Percentiles rank a stretch among this genome's conserved stretches.
These are phyloP conservation scores for Bruguiera parviflora DNA, from an alignment of 345 rosid species.

Conservation along the genomic window DNA sequence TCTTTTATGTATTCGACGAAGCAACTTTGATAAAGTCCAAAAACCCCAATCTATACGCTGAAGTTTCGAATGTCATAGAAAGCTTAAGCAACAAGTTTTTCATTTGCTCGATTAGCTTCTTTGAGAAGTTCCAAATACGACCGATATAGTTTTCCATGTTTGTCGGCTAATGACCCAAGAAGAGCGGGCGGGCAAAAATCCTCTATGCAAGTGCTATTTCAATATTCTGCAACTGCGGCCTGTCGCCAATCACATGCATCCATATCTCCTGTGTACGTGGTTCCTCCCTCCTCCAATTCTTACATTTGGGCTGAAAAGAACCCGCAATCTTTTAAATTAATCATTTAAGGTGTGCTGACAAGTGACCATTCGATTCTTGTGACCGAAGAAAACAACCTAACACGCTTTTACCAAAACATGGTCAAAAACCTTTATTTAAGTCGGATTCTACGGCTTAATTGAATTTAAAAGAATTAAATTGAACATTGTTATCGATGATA, in stretches of 20 bases:
- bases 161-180: conserved; percentile 1
- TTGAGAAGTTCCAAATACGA: conserved; percentile 6
- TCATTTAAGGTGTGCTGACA: background rate
- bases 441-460: background rate
- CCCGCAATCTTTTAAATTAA: no score
- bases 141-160: background rate
- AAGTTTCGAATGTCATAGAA: background rate
- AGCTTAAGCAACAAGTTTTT: conserved; percentile 12
- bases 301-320: no score
- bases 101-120: conserved; percentile 9
- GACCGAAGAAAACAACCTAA: background rate
- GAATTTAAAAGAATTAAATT: background rate
- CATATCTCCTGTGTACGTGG: no score
- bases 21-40: background rate
- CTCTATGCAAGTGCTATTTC: background rate
- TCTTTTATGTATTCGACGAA: background rate
- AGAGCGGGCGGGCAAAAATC: background rate
- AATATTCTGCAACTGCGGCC: background rate
- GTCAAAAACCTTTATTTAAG: background rate
- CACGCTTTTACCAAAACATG: conserved; percentile 6
- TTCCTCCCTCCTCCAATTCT: background rate
- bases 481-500: background rate
- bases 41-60: conserved; percentile 4
- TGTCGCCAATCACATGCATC: conserved; percentile 4
- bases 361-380: background rate